A percentile compares a stretch with the other conserved stretches of the same genome.
phyloP scores from a whole-genome alignment of 2,329 filamentous ascomycete genomes.

The Corniculantispora saksenae region DNA sequence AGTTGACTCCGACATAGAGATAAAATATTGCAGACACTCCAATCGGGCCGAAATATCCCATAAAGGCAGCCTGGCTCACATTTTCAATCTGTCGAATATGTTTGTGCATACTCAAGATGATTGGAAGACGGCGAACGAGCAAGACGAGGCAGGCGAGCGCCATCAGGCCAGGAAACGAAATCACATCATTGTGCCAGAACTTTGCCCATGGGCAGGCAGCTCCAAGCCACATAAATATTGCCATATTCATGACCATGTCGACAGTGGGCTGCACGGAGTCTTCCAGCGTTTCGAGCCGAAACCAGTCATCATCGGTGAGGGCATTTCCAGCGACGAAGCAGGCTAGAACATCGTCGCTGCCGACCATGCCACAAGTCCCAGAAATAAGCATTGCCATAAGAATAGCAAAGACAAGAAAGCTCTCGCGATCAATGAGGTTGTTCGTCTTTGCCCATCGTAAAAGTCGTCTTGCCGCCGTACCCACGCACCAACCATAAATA shows the following conservation, averaged over 20 bases:
- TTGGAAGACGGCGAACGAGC: conserved; percentile 75
- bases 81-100: conserved; percentile 70
- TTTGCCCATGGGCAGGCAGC: conserved; percentile 78
- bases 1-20: conserved; percentile 77
- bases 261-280: conserved; percentile 90
- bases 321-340: conserved; percentile 91
- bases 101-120: conserved; percentile 72
- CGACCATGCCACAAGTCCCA: conserved; percentile 83
- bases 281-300: conserved; percentile 81
- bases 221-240: conserved; percentile 91
- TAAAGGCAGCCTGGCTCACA: conserved; percentile 72
- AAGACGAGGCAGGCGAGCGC: conserved; percentile 74
- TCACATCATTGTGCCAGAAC: conserved; percentile 67
- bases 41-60: conserved; percentile 91
- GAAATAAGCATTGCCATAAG: conserved; percentile 82
- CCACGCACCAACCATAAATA: conserved; percentile 72
- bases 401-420: conserved; percentile 84
- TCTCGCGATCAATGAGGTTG: conserved; percentile 81
- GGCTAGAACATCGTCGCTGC: conserved; percentile 84
- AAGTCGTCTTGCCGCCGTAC: conserved; percentile 78
- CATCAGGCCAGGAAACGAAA: conserved; percentile 73
- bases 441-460: conserved; percentile 81
- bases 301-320: conserved; percentile 94
- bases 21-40: conserved; percentile 90
- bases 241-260: conserved; percentile 88